Base-by-base conservation (phyloP, 2,329 filamentous ascomycete species). In the Aspergillus alliaceus region DNA sequence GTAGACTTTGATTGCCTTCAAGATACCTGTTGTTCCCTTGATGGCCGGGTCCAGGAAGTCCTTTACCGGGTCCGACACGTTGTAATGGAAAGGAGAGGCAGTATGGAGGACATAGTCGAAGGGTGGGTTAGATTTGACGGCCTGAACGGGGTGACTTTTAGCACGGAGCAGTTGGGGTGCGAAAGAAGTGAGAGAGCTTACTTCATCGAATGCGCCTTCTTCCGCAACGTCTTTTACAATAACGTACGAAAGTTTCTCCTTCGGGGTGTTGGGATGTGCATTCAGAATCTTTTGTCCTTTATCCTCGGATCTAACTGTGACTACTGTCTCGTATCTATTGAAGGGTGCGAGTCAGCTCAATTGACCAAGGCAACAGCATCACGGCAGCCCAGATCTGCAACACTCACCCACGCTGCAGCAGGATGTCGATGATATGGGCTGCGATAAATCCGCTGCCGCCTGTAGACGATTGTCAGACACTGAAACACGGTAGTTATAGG, bases 41-140 rank as follows among this genome's bases (percentile, higher is more conserved):
- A 87, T 77, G 9, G 85, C 85, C 14, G 84, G 84, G 61, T 86
- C 84, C 34, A 86, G 72, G 29, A 86, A 76, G 59, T 79, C 78
- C 66, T 88, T 86, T 60, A 93, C 81, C 18, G 90, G 86, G 62
- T 87, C 83, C 34, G 90, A 60, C 54, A 95, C 85, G 32, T 88
- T 88, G 69, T 86, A 83, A 65, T 90, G 87, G 77, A 90, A 93
- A 0, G 90, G 90, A 0, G 84, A 87, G 2, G 89, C 88, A 6
- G 88, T 90, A 71, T 91, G 88, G 51, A 91, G 80, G 49, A 93
- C 88, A 46, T 83, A 86, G 65, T 90, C 87, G 60, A 93, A 90
- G 0, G 86, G 84, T 0, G 84, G 84, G 54, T 84, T 78, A 15
- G 84, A 85, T 61, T 84, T 77, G 48, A 87, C 80, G 15, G 83